phyloP scores from a whole-genome alignment of 805 yeast genomes.

The Yamadazyma philogaea region DNA sequence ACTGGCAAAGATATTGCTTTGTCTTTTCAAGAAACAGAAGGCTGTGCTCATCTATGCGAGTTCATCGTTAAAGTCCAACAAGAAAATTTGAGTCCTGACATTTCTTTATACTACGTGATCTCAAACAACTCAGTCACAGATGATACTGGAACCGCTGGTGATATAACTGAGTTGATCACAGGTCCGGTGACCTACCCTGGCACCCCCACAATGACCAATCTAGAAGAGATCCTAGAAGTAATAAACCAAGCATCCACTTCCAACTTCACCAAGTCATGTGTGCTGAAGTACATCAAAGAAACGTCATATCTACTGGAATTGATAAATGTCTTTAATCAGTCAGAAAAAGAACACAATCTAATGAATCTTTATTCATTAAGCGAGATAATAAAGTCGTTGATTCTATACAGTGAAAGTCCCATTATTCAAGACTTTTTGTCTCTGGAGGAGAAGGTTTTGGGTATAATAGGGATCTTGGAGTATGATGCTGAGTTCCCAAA shows the following conservation, averaged over 20 bases:
- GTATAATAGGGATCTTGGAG: conserved; percentile 78
- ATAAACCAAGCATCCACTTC: conserved; percentile 62
- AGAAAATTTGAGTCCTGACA: conserved; percentile 52
- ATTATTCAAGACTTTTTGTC: conserved; percentile 33
- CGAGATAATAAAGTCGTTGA: conserved; percentile 66
- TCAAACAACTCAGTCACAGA: conserved; percentile 31
- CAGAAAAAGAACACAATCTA: conserved; percentile 54
- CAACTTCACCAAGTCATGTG: conserved; percentile 57
- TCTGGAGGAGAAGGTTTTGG: conserved; percentile 35
- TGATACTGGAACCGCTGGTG: conserved; percentile 25
- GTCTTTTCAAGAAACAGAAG: conserved; percentile 87
- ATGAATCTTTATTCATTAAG: conserved; percentile 63
- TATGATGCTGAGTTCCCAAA: conserved; percentile 84
- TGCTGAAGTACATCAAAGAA: conserved; percentile 54
- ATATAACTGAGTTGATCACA: conserved; percentile 70
- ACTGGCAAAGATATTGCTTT: conserved; percentile 76
- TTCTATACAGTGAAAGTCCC: conserved; percentile 63
- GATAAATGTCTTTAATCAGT: conserved; percentile 48
- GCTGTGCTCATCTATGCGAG: conserved; percentile 81
- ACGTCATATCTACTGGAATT: conserved; percentile 52
- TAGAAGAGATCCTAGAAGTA: conserved; percentile 52
- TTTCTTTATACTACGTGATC: conserved; percentile 65
- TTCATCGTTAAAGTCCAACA: conserved; percentile 70
- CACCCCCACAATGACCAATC: conserved; percentile 48
- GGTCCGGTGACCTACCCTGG: conserved; percentile 75